Evolutionary conservation across 768 basidiomycete genomes (phyloP).

Genomic region (Amanita brunnescens): DNA sequence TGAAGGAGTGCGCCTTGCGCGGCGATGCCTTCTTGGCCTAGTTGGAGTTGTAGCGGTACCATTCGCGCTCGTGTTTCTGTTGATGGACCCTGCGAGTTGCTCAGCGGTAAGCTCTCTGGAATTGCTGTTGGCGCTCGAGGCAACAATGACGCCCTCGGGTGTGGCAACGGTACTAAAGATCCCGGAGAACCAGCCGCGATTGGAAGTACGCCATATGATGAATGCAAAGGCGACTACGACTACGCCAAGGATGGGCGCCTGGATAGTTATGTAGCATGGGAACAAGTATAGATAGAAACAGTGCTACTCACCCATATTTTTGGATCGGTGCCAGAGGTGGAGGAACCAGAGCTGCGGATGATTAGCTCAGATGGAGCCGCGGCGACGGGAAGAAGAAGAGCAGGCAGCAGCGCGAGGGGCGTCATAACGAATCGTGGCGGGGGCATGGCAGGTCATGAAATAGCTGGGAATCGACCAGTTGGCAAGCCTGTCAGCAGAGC

Average conservation of each 20-base stretch:
- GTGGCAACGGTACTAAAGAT: neutral
- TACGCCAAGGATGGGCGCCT: neutral
- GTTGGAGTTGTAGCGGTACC: constrained; percentile 13
- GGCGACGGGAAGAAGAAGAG: neutral
- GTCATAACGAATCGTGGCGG: neutral
- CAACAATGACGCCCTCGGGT: neutral
- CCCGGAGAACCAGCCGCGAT: neutral
- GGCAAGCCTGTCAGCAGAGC: no score
- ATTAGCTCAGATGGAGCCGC: no score
- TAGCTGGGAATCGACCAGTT: no score
- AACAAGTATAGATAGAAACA: neutral
- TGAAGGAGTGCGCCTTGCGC: constrained; percentile 58
- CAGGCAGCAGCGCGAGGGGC: neutral
- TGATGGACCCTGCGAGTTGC: constrained; percentile 44
- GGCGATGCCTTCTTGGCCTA: constrained; percentile 31
- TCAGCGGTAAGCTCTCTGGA: constrained; percentile 43
- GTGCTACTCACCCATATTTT: neutral
- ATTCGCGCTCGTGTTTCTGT: constrained; percentile 11
- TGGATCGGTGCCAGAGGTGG: neutral
- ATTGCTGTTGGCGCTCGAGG: neutral
- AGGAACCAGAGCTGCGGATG: no score
- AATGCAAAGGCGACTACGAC: neutral
- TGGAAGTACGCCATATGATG: neutral
- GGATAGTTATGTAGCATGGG: neutral
- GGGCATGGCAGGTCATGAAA: no score